Evolutionary conservation across 2,329 filamentous ascomycete species (phyloP).

Genomic region (Exophiala phaeomuriformis): DNA sequence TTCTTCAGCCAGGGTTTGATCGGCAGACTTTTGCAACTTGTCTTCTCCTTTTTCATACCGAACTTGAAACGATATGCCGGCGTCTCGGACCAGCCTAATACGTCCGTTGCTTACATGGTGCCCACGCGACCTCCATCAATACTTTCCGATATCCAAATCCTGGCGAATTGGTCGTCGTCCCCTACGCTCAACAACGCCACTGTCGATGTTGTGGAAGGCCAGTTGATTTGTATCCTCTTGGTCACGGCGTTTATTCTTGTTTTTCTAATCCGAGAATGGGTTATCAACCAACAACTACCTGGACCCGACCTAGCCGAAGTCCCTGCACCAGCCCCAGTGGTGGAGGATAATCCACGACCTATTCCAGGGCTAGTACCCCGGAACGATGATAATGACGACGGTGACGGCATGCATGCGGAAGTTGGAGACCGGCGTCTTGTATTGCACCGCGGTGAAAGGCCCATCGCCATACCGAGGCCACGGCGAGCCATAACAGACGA

Average conservation of each 20-base stretch:
- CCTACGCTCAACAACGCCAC: conserved; percentile 68
- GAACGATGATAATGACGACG: background rate
- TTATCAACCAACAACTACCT: conserved; percentile 90
- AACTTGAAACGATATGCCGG: background rate
- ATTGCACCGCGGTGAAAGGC: conserved; percentile 2
- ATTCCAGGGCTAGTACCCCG: background rate
- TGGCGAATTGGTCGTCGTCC: conserved; percentile 56
- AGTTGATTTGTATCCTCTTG: conserved; percentile 84
- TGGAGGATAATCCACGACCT: conserved; percentile 7
- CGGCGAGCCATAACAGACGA: conserved; percentile 31
- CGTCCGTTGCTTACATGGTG: conserved; percentile 8
- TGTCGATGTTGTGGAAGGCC: conserved; percentile 80
- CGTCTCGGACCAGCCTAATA: background rate
- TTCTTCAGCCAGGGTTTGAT: conserved; percentile 16
- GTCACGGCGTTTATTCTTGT: conserved; percentile 94
- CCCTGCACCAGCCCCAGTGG: conserved; percentile 11
- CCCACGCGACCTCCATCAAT: conserved; percentile 39
- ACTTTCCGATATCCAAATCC: conserved; percentile 53
- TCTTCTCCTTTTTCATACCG: conserved; percentile 14
- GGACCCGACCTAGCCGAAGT: conserved; percentile 46
- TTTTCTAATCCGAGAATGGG: conserved; percentile 93
- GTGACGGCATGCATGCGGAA: background rate
- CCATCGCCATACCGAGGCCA: conserved; percentile 12
- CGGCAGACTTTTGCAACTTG: conserved; percentile 11
- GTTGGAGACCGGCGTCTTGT: background rate